Evolutionary conservation across 345 rosid genomes (phyloP).

Genomic region (Nasturtium officinale): DNA sequence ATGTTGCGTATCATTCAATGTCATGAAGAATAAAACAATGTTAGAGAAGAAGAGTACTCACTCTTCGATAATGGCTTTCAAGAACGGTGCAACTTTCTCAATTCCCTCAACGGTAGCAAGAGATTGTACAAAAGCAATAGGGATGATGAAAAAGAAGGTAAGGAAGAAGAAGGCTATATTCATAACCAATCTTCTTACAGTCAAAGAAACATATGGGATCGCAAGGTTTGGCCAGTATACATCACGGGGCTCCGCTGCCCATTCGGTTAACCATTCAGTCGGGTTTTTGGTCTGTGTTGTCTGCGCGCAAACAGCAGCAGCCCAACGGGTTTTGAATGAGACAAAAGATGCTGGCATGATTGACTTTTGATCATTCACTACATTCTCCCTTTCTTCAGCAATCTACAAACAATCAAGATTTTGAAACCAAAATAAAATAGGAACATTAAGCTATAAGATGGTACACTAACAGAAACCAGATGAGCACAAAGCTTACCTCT

Average conservation of each 20-base stretch:
- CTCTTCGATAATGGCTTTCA: conserved; percentile 64
- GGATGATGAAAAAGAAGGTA: conserved; percentile 93
- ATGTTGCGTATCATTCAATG: not conserved
- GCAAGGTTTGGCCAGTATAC: conserved; percentile 87
- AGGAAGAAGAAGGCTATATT: conserved; percentile 90
- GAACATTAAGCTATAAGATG: not conserved
- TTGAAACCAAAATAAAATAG: not conserved
- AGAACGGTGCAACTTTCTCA: conserved; percentile 69
- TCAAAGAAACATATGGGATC: conserved; percentile 76
- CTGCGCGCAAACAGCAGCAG: conserved; percentile 96
- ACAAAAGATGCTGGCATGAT: conserved; percentile 96
- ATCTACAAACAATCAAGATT: conserved; percentile 54
- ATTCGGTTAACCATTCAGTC: conserved; percentile 85
- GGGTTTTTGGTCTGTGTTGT: conserved; percentile 90
- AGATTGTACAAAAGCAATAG: conserved; percentile 87
- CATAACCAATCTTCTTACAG: conserved; percentile 71
- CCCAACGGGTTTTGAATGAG: conserved; percentile 94
- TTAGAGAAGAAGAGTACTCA: conserved; percentile 47
- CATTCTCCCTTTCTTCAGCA: conserved; percentile 61
- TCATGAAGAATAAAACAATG: not conserved
- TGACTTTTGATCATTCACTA: conserved; percentile 65
- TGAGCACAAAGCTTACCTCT: conserved; percentile 58
- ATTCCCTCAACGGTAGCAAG: conserved; percentile 86
- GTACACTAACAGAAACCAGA: not conserved
- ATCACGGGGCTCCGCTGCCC: conserved; percentile 98